Conservation (phyloP, 331 rosid genomes). For the Quercus phellos region DNA sequence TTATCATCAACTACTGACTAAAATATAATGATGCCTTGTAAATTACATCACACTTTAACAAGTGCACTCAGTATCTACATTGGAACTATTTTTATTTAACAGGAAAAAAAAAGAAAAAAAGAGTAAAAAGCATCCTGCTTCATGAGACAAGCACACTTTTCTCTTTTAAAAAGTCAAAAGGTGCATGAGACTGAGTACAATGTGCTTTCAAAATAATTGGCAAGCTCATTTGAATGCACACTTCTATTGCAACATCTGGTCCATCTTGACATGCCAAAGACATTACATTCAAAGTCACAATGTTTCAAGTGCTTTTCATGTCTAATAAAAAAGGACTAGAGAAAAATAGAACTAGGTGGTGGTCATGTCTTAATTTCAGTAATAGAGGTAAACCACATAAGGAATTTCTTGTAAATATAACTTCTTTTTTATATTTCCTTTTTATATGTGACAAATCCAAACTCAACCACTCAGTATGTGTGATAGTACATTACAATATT, state of each 20-base stretch:
- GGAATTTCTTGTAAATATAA: background rate
- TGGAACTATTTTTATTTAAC: no score
- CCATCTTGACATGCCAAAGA: no score
- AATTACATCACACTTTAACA: background rate
- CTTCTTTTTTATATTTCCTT: background rate
- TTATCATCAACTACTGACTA: background rate
- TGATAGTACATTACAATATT: background rate
- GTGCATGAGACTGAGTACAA: no score
- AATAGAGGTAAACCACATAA: background rate
- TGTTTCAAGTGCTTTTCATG: no score
- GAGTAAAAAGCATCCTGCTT: no score
- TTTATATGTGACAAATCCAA: background rate
- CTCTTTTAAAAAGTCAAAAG: background rate
- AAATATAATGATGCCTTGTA: background rate
- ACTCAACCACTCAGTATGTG: background rate
- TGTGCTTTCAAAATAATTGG: no score
- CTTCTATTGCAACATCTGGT: no score
- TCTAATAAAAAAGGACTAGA: no score
- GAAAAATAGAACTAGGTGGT: background rate
- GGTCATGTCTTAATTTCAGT: background rate
- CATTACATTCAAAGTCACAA: no score
- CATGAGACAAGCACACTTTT: background rate
- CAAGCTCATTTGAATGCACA: no score
- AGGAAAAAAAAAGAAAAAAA: no score
- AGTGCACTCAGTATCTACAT: background rate